Evolutionary conservation across 495 filamentous ascomycete genomes (phyloP).

Genomic region (Hypoxylon cercidicola): DNA sequence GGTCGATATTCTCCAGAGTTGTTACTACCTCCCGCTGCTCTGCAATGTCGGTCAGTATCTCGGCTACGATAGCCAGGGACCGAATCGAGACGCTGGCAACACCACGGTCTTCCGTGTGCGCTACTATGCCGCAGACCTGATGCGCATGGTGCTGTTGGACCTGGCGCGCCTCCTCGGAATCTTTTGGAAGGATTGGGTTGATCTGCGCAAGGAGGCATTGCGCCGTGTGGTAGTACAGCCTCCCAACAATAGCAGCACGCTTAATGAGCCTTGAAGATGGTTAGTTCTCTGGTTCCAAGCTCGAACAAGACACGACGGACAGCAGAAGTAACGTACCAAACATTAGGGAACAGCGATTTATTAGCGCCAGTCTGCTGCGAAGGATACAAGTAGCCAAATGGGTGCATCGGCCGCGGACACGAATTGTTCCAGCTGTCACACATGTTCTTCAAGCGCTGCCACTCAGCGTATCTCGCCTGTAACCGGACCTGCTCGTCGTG

Average conservation of each 20-base stretch:
- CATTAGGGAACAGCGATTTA: slow-evolving; percentile 83
- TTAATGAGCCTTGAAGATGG: slow-evolving; percentile 74
- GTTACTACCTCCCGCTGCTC: slow-evolving; percentile 87
- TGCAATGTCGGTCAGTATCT: slow-evolving; percentile 70
- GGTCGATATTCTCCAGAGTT: slow-evolving; percentile 78
- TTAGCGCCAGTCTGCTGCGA: slow-evolving; percentile 66
- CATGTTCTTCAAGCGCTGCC: slow-evolving; percentile 75
- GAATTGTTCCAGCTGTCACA: slow-evolving; percentile 83
- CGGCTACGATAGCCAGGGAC: slow-evolving; percentile 81
- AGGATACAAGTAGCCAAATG: slow-evolving; percentile 78
- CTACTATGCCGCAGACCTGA: slow-evolving; percentile 86
- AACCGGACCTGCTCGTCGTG: slow-evolving; percentile 70
- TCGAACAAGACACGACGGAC: not conserved
- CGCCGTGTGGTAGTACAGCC: slow-evolving; percentile 91
- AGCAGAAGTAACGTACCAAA: slow-evolving; percentile 71
- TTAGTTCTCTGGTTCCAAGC: slow-evolving; percentile 22
- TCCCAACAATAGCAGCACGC: slow-evolving; percentile 79
- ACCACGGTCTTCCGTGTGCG: slow-evolving; percentile 82
- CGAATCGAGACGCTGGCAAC: slow-evolving; percentile 80
- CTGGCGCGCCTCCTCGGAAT: slow-evolving; percentile 73
- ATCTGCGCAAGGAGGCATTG: slow-evolving; percentile 82
- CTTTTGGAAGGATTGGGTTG: slow-evolving; percentile 67
- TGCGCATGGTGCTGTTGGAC: slow-evolving; percentile 77
- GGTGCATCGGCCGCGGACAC: slow-evolving; percentile 86
- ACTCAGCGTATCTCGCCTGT: slow-evolving; percentile 76